Percentiles rank a stretch among this genome's conserved stretches.
Conservation (phyloP, 2,329 filamentous ascomycete genomes). For the Xylariaceae sp. region DNA sequence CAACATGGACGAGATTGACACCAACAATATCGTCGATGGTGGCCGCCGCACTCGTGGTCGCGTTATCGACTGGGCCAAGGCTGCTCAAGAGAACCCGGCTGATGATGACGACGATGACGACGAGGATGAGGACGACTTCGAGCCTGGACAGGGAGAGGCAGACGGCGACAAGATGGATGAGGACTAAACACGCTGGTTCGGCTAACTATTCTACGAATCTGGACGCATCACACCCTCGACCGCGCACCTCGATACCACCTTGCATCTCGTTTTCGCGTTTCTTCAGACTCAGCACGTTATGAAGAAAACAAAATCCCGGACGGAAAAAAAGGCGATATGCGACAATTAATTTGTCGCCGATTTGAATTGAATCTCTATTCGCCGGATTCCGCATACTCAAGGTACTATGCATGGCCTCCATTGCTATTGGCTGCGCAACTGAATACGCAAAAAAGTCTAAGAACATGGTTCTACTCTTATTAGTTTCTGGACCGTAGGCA, state of each 20-base stretch:
- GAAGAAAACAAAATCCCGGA: neutral
- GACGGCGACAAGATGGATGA: slow-evolving; percentile 72
- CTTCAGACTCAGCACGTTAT: neutral
- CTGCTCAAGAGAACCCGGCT: slow-evolving; percentile 70
- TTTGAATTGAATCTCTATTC: slow-evolving; percentile 6
- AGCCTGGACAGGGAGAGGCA: slow-evolving; percentile 53
- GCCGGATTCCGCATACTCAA: slow-evolving; percentile 1
- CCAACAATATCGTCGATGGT: slow-evolving; percentile 75
- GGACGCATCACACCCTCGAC: neutral
- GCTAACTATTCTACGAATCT: neutral
- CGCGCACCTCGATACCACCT: neutral
- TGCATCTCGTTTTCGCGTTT: neutral
- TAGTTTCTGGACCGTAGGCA: neutral
- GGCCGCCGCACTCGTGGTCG: slow-evolving; percentile 86
- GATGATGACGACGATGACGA: slow-evolving; percentile 66
- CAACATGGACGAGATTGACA: slow-evolving; percentile 87
- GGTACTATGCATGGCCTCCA: neutral
- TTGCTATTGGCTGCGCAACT: slow-evolving; percentile 6
- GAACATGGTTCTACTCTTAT: neutral
- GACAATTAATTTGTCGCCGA: slow-evolving; percentile 5
- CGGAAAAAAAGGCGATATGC: slow-evolving; percentile 2
- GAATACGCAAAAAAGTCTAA: slow-evolving; percentile 9
- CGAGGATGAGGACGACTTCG: slow-evolving; percentile 68
- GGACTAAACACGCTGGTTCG: slow-evolving; percentile 22
- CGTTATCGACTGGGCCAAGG: slow-evolving; percentile 89